Percentiles rank a stretch among this genome's conserved stretches.
Conservation (phyloP, 2,329 filamentous ascomycete species). For the Apiospora aurea region DNA sequence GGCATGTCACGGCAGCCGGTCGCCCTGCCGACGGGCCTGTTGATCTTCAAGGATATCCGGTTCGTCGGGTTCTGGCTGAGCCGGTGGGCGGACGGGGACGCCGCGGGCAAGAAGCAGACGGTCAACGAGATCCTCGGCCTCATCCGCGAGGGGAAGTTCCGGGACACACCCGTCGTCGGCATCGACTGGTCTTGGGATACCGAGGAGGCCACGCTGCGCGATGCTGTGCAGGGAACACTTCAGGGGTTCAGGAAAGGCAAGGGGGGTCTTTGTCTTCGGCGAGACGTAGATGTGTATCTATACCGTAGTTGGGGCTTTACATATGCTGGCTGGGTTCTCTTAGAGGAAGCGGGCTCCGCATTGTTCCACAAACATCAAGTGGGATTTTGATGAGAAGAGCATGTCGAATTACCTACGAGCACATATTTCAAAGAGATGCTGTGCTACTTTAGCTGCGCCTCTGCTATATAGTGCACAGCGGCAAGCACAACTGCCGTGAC, state of each 20-base stretch:
- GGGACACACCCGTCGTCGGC: conserved; percentile 82
- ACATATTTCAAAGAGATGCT: background rate
- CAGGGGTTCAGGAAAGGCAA: conserved; percentile 88
- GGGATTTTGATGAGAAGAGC: background rate
- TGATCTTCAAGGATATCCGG: conserved; percentile 92
- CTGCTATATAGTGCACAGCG: background rate
- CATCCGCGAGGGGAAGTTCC: conserved; percentile 78
- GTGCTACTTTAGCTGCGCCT: background rate
- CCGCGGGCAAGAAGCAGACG: conserved; percentile 76
- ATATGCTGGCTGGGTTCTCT: background rate
- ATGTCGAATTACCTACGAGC: background rate
- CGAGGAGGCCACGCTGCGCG: conserved; percentile 69
- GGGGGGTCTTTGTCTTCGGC: conserved; percentile 84
- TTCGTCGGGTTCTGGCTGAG: conserved; percentile 97
- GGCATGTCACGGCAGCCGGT: conserved; percentile 93
- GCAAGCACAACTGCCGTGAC: background rate
- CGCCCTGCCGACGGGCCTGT: conserved; percentile 77
- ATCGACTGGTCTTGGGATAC: conserved; percentile 86
- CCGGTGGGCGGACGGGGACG: conserved; percentile 81
- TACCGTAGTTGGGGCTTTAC: background rate
- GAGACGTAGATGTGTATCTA: conserved; percentile 52
- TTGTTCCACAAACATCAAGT: background rate
- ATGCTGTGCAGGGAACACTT: conserved; percentile 82
- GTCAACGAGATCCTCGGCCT: conserved; percentile 85
- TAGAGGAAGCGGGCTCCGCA: background rate